Percentiles rank a stretch among this genome's conserved stretches.
phyloP scores from a whole-genome alignment of 2,329 filamentous ascomycete species.

The Aureobasidium sp. region DNA sequence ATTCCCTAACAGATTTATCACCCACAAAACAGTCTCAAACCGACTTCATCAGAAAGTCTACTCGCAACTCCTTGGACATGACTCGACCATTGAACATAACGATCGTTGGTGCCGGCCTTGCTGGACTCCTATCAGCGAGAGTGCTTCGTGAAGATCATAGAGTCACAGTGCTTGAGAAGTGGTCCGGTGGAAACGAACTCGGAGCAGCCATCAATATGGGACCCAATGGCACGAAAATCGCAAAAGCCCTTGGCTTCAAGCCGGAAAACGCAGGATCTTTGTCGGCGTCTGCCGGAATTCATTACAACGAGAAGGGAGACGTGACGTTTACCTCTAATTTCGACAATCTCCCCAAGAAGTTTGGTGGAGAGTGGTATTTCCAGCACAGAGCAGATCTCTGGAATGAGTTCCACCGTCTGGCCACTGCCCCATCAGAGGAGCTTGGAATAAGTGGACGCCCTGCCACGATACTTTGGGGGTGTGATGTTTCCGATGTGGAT shows the following conservation, averaged over 20 bases:
- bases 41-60: no score
- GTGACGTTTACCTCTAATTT: neutral
- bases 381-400: neutral
- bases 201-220: conserved; percentile 12
- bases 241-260: neutral
- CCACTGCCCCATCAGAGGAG: neutral
- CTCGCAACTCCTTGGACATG: neutral
- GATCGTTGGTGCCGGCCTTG: conserved; percentile 14
- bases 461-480: neutral
- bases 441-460: neutral
- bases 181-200: neutral
- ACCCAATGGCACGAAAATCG: neutral
- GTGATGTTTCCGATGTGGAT: neutral
- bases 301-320: neutral
- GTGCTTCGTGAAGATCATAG: conserved; percentile 10
- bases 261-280: neutral
- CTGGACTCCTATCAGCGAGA: conserved; percentile 1
- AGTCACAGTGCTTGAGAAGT: conserved; percentile 10
- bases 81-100: neutral
- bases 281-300: neutral
- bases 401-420: neutral
- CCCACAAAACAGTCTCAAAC: no score
- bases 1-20: no score
- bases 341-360: neutral
- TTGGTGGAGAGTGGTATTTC: neutral